These are phyloP conservation scores for Cladorrhinum samala DNA, from an alignment of 495 filamentous ascomycete species.

Conservation along the genomic window DNA sequence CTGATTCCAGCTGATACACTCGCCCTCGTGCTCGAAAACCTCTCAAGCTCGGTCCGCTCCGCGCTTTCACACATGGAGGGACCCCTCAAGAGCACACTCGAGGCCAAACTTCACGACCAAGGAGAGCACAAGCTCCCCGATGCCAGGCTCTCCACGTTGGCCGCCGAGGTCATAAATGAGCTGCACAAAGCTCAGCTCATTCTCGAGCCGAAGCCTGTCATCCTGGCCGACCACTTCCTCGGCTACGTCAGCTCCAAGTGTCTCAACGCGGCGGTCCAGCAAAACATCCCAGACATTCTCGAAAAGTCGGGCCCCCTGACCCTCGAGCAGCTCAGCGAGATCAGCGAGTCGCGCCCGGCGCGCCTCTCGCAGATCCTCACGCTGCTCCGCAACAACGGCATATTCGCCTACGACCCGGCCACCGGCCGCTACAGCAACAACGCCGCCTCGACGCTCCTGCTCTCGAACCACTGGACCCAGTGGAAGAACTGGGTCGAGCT, in stretches of 20 bases:
- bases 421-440: slow-evolving; percentile 13
- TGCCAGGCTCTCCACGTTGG: not conserved
- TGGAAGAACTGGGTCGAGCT: slow-evolving; percentile 30
- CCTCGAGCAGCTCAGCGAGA: slow-evolving; percentile 11
- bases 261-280: slow-evolving; percentile 13
- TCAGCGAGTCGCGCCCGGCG: slow-evolving; percentile 4
- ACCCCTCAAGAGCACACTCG: too few species aligned
- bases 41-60: too few species aligned
- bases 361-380: slow-evolving; percentile 18
- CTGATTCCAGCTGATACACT: too few species aligned
- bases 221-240: not conserved
- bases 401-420: slow-evolving; percentile 18
- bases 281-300: slow-evolving; percentile 17
- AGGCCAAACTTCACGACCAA: not conserved
- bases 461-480: slow-evolving; percentile 29
- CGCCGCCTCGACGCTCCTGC: slow-evolving; percentile 15
- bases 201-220: not conserved
- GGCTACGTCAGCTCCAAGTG: slow-evolving; percentile 18
- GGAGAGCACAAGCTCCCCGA: not conserved
- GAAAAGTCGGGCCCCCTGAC: not conserved
- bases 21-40: too few species aligned
- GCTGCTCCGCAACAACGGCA: slow-evolving; percentile 18
- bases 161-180: not conserved
- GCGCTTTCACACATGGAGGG: too few species aligned
- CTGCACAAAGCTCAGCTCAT: not conserved